Conservation (phyloP, 495 filamentous ascomycete genomes). For the Rhypophila decipiens region DNA sequence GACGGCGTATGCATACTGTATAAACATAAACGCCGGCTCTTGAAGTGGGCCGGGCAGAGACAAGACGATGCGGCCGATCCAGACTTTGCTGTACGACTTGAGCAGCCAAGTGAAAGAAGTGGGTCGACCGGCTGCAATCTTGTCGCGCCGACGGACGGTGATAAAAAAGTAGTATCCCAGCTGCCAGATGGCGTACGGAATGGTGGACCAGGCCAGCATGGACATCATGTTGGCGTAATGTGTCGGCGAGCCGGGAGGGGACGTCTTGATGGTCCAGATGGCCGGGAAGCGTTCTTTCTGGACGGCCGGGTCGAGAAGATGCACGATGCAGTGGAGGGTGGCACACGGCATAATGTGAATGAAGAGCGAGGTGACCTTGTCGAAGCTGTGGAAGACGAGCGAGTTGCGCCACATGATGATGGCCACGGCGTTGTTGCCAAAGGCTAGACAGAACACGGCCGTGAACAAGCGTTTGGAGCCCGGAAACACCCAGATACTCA, state of each 20-base stretch:
- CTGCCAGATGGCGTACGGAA: conserved; percentile 92
- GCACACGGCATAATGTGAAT: conserved; percentile 99
- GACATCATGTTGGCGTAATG: conserved; percentile 70
- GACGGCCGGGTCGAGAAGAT: conserved; percentile 59
- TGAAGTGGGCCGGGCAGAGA: conserved; percentile 68
- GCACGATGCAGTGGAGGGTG: conserved; percentile 84
- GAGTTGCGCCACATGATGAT: conserved; percentile 99
- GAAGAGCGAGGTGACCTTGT: conserved; percentile 93
- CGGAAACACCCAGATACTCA: conserved; percentile 87
- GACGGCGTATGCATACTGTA: conserved; percentile 86
- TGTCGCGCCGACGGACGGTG: conserved; percentile 81
- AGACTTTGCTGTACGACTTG: conserved; percentile 76
- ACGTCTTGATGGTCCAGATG: conserved; percentile 73
- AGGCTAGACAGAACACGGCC: conserved; percentile 84
- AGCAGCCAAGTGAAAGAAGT: conserved; percentile 98
- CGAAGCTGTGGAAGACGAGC: conserved; percentile 93
- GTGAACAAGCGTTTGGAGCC: conserved; percentile 88
- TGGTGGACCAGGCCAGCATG: conserved; percentile 90
- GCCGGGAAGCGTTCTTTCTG: conserved; percentile 76
- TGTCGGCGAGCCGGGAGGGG: conserved; percentile 58
- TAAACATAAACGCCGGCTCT: conserved; percentile 89
- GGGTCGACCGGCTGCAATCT: conserved; percentile 92
- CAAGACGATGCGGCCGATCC: conserved; percentile 81
- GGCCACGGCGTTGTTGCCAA: conserved; percentile 93
- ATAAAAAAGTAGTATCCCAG: conserved; percentile 87